A percentile compares a stretch with the other conserved stretches of the same genome.
phyloP scores from a whole-genome alignment of 805 yeast species.

The Wickerhamiella kazuoi region DNA sequence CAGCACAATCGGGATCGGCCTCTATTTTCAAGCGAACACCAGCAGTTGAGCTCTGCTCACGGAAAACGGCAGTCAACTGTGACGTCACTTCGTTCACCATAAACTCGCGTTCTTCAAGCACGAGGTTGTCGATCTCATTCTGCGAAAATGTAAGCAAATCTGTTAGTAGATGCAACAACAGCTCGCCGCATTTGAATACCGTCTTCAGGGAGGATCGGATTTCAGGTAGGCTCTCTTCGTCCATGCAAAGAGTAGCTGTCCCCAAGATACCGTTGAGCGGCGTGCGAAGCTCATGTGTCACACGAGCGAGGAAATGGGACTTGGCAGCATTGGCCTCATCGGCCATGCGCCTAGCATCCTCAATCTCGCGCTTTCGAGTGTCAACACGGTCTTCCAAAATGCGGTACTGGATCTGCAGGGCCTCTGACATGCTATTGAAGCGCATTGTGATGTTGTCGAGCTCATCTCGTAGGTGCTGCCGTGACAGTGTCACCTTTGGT shows the following conservation, averaged over 20 bases:
- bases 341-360: constrained; percentile 57
- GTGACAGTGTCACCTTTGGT: constrained; percentile 9
- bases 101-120: constrained; percentile 69
- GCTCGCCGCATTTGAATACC: constrained; percentile 81
- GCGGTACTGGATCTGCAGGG: constrained; percentile 66
- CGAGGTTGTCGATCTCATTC: constrained; percentile 68
- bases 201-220: constrained; percentile 62
- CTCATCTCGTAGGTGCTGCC: constrained; percentile 38
- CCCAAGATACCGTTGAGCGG: constrained; percentile 94
- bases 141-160: constrained; percentile 85
- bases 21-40: constrained; percentile 45
- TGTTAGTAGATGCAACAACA: constrained; percentile 71
- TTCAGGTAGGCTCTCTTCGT: constrained; percentile 39
- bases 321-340: constrained; percentile 89
- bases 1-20: constrained; percentile 23
- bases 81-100: constrained; percentile 62
- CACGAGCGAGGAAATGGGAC: constrained; percentile 81
- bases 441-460: constrained; percentile 75
- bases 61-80: constrained; percentile 73
- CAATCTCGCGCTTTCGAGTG: constrained; percentile 73
- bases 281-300: constrained; percentile 85
- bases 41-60: constrained; percentile 36
- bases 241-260: constrained; percentile 87
- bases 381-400: constrained; percentile 76
- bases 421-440: constrained; percentile 87